phyloP scores from a whole-genome alignment of 2,329 filamentous ascomycete genomes.

The Trichoderma sp. region DNA sequence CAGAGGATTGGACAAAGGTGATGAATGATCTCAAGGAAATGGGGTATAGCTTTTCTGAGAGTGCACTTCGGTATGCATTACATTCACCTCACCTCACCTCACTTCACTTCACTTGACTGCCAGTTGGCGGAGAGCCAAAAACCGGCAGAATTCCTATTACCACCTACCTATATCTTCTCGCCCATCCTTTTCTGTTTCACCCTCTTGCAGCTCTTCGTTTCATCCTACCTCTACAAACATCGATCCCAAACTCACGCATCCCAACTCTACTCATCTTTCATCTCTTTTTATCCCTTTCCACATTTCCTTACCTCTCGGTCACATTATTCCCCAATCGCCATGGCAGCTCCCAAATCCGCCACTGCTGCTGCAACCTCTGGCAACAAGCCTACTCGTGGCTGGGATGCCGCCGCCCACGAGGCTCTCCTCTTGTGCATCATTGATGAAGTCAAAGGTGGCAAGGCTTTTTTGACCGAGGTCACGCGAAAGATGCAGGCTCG shows the following conservation, averaged over 20 bases:
- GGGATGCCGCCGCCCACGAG: conserved; percentile 39
- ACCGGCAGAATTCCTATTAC: not conserved
- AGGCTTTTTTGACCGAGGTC: conserved; percentile 33
- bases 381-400: conserved; percentile 29
- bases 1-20: conserved; percentile 35
- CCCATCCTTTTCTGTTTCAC: not conserved
- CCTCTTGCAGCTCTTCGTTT: not conserved
- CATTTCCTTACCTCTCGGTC: not conserved
- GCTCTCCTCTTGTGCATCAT: conserved; percentile 39
- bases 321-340: not conserved
- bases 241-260: conserved; percentile 5
- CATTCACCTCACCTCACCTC: not conserved
- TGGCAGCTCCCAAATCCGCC: conserved; percentile 7
- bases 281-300: not conserved
- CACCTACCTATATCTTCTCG: not conserved
- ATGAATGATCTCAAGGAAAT: conserved; percentile 36
- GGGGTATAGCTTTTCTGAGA: conserved; percentile 41
- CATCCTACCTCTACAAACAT: not conserved
- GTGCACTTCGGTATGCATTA: conserved; percentile 44
- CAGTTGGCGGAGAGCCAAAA: not conserved
- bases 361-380: not conserved
- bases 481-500: conserved; percentile 31
- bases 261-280: not conserved
- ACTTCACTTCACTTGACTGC: not conserved
- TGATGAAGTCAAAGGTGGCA: conserved; percentile 35